Percentiles rank a stretch among this genome's conserved stretches.
phyloP scores from a whole-genome alignment of 2,329 filamentous ascomycete genomes.

The Hawksworthiomyces lignivorus region DNA sequence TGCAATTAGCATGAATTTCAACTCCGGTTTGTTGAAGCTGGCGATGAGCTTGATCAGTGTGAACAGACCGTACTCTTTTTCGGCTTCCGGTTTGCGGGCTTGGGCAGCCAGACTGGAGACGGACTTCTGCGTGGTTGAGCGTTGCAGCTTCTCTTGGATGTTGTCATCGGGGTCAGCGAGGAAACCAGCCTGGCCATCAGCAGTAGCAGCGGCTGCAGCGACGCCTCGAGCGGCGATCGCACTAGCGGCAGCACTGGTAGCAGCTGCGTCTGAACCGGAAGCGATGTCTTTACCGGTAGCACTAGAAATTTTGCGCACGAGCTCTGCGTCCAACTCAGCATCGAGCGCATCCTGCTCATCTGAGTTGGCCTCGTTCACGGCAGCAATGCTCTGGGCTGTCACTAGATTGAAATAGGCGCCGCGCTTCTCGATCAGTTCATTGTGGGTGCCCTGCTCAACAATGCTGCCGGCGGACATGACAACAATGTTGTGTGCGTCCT shows the following conservation, averaged over 20 bases:
- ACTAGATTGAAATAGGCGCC: constrained; percentile 80
- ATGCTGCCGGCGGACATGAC: constrained; percentile 84
- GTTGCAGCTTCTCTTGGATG: constrained; percentile 49
- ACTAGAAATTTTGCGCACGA: constrained; percentile 36
- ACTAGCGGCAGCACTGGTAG: not conserved
- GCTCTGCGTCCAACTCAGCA: constrained; percentile 42
- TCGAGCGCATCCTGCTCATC: constrained; percentile 46
- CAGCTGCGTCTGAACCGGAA: not conserved
- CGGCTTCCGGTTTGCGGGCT: constrained; percentile 39
- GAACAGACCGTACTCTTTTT: constrained; percentile 57
- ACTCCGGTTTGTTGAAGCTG: constrained; percentile 70
- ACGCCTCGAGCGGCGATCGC: not conserved
- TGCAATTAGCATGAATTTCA: constrained; percentile 63
- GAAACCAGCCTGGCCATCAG: constrained; percentile 21
- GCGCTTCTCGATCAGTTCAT: constrained; percentile 61
- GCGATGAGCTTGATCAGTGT: constrained; percentile 71
- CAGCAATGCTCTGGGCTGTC: constrained; percentile 74
- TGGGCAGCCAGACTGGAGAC: constrained; percentile 65
- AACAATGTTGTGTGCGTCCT: constrained; percentile 89
- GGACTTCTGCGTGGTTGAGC: constrained; percentile 48
- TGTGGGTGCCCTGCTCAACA: constrained; percentile 84
- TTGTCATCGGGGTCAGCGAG: constrained; percentile 55
- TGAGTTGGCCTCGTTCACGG: constrained; percentile 44
- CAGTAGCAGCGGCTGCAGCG: constrained; percentile 1
- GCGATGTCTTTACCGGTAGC: constrained; percentile 29